These are phyloP conservation scores for Mortierella antarctica DNA, from an alignment of 192 early-diverging fungal species.

Conservation along the genomic window DNA sequence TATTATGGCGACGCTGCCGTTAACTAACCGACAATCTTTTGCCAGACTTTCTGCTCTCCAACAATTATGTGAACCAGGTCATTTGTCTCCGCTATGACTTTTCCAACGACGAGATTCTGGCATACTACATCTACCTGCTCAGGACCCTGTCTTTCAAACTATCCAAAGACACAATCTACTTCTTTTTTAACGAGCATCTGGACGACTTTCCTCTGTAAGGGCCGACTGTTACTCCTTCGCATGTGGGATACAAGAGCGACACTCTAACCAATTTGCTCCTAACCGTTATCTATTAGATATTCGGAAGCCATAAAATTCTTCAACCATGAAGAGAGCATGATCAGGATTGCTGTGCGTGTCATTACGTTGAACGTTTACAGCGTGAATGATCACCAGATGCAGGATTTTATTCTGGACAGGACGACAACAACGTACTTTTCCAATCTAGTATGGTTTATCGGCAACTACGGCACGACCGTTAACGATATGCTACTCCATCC, in stretches of 20 bases:
- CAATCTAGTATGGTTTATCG: slow-evolving; percentile 59
- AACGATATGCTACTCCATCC: slow-evolving; percentile 49
- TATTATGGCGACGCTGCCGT: neutral
- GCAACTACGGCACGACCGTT: slow-evolving; percentile 33
- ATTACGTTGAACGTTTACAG: slow-evolving; percentile 73
- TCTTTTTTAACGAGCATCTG: slow-evolving; percentile 70
- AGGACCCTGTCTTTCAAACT: slow-evolving; percentile 77
- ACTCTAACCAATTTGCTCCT: neutral
- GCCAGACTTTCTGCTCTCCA: slow-evolving; percentile 72
- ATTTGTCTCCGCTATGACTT: slow-evolving; percentile 67
- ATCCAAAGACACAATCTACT: slow-evolving; percentile 67
- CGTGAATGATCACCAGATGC: slow-evolving; percentile 52
- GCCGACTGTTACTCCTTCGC: slow-evolving; percentile 2
- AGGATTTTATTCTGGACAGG: slow-evolving; percentile 54
- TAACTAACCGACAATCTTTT: neutral
- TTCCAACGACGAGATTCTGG: slow-evolving; percentile 75
- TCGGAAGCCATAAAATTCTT: slow-evolving; percentile 73
- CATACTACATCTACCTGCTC: slow-evolving; percentile 76
- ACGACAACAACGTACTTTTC: slow-evolving; percentile 57
- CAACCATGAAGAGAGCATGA: slow-evolving; percentile 78
- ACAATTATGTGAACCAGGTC: slow-evolving; percentile 80
- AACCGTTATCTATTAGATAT: slow-evolving; percentile 53
- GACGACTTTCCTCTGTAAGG: slow-evolving; percentile 56
- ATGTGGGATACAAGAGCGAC: neutral
- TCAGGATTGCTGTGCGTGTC: slow-evolving; percentile 72